These are phyloP conservation scores for Trypanosomatidae sp. DNA, from an alignment of 208 protist genomes.

Conservation along the genomic window DNA sequence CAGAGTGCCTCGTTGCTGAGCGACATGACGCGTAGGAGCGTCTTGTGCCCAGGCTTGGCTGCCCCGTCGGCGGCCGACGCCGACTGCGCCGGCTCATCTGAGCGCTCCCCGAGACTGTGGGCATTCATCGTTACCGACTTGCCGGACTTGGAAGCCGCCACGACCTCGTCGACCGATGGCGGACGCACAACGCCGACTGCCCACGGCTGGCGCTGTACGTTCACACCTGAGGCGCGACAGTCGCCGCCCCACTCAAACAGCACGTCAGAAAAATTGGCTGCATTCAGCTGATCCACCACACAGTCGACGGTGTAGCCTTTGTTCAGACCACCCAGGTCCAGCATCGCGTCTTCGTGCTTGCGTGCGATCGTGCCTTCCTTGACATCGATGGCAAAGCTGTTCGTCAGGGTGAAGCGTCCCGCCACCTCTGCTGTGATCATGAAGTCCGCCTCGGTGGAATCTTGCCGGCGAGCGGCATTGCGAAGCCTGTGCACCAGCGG, in stretches of 20 bases:
- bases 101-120: conserved; percentile 60
- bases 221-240: conserved; percentile 38
- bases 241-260: conserved; percentile 71
- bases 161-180: conserved; percentile 42
- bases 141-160: conserved; percentile 16
- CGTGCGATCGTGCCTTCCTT: conserved; percentile 39
- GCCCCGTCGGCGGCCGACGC: neutral
- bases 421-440: conserved; percentile 29
- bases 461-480: conserved; percentile 18
- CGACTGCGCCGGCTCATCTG: conserved; percentile 26
- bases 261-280: conserved; percentile 31
- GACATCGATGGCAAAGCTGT: conserved; percentile 46
- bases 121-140: conserved; percentile 37
- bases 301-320: conserved; percentile 65
- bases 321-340: conserved; percentile 62
- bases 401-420: conserved; percentile 30
- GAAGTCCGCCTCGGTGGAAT: conserved; percentile 15
- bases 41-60: neutral
- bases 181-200: conserved; percentile 53
- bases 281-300: conserved; percentile 46
- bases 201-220: conserved; percentile 43
- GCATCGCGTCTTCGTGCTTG: conserved; percentile 43
- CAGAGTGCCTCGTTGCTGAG: conserved; percentile 61
- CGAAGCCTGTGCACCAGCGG: conserved; percentile 32
- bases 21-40: conserved; percentile 46